phyloP scores from a whole-genome alignment of 1,284 basidiomycete genomes.

The Exobasidium cylindrosporum region DNA sequence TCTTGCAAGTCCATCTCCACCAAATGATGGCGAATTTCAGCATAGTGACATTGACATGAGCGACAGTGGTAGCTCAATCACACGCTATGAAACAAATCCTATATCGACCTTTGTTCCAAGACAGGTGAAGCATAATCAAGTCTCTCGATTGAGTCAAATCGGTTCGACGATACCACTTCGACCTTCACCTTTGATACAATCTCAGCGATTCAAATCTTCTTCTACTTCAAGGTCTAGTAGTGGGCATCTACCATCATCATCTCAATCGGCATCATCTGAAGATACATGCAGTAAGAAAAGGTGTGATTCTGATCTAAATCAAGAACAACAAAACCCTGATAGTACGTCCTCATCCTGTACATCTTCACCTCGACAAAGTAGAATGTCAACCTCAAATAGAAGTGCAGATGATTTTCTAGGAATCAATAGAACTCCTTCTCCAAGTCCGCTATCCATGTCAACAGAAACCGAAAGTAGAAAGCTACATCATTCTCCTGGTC shows the following conservation, averaged over 20 bases:
- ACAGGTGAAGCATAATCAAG: background rate
- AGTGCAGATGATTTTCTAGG: background rate
- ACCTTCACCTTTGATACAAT: constrained; percentile 5
- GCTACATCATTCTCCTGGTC: constrained; percentile 1
- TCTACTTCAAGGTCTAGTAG: background rate
- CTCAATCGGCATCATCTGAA: background rate
- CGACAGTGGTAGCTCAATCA: background rate
- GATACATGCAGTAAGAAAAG: background rate
- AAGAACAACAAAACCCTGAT: background rate
- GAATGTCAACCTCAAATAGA: background rate
- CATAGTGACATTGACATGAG: constrained; percentile 5
- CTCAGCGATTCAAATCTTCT: background rate
- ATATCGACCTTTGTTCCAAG: background rate
- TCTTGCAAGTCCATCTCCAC: background rate
- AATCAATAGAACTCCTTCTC: background rate
- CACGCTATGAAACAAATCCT: too few relatives aligned
- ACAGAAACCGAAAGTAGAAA: background rate
- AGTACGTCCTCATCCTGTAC: background rate
- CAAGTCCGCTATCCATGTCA: background rate
- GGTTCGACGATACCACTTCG: background rate
- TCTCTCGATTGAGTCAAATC: background rate
- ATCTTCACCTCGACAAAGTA: background rate
- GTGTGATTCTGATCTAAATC: background rate
- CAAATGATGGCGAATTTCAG: background rate
- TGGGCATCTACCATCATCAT: background rate